Evolutionary conservation across 495 filamentous ascomycete species (phyloP), one percentile per base, ranked within the genome.

Genomic region (Tirmania nivea): DNA sequence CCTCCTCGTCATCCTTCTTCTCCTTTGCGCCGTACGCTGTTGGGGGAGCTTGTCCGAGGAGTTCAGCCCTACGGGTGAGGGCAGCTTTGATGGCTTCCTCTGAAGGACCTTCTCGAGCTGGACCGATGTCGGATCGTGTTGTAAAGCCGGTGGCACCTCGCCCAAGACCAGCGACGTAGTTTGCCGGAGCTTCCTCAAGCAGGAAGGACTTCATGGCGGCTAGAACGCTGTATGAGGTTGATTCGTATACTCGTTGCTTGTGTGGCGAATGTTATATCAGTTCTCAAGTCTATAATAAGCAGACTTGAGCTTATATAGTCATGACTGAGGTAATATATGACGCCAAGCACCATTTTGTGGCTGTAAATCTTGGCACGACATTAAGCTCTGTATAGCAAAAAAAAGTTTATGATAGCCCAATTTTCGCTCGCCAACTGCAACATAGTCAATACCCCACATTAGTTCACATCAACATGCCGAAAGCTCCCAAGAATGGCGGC

Each of bases 61-160:
- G 76, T 56, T 83, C 83, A 17, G 89, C 88, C 59, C 90, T 77
- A 64, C 94, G 89, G 42, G 87, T 87, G 60, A 99, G 80, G 48
- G 85, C 86, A 61, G 92, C 90, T 66, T 96, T 94, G 71, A 96
- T 95, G 67, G 94, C 87, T 59, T 99, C 90, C 64, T 95, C 90
- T 55, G 84, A 94, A 19, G 90, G 92, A 11, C 90, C 90, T 74
- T 96, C 90, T 57, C 90, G 79, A 52, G 92, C 92, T 37, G 92
- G 92, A 47, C 90, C 90, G 35, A 99, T 73, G 75, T 99, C 90
- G 47, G 88, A 95, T 35, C 92, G 80, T 11, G 90, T 99, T 6
- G 90, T 96, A 69, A 99, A 99, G 35, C 92, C 90, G 0, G 92
- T 99, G 5, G 90, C 90, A 66, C 90, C 90, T 74, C 90, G 83